Evolutionary conservation across 2,329 filamentous ascomycete species (phyloP).

Genomic region (Ceratocystis alfenasii): DNA sequence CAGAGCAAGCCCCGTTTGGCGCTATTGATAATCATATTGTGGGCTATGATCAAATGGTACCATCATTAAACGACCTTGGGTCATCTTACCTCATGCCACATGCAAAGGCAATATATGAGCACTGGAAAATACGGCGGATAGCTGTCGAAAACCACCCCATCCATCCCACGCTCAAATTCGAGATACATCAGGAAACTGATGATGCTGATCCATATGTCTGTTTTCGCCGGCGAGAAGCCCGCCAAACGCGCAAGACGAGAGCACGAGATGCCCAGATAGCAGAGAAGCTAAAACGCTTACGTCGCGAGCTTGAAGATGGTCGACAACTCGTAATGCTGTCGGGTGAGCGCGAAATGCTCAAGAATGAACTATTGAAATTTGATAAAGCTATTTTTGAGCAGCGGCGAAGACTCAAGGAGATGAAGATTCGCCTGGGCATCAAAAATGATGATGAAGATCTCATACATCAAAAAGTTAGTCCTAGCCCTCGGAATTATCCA

Average conservation of each 20-base stretch:
- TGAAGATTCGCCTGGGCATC: conserved; percentile 78
- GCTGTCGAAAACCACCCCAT: conserved; percentile 57
- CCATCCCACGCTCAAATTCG: conserved; percentile 76
- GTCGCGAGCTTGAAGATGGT: conserved; percentile 81
- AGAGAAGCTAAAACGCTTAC: conserved; percentile 84
- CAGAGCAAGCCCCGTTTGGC: conserved; percentile 75
- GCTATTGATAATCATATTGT: conserved; percentile 80
- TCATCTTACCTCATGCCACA: conserved; percentile 40
- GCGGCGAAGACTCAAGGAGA: conserved; percentile 68
- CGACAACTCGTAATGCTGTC: conserved; percentile 68
- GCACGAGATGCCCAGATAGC: conserved; percentile 86
- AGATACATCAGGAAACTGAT: conserved; percentile 86
- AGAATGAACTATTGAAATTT: conserved; percentile 61
- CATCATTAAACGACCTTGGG: conserved; percentile 46
- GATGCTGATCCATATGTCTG: conserved; percentile 96
- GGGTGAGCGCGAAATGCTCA: conserved; percentile 65
- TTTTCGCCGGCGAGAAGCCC: conserved; percentile 87
- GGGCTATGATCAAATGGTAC: conserved; percentile 62
- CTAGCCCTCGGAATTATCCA: background rate
- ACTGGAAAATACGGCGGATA: conserved; percentile 68
- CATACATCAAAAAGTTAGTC: conserved; percentile 77
- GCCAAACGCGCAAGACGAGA: conserved; percentile 87
- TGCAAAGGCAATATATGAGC: conserved; percentile 72
- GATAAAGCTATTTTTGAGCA: conserved; percentile 76
- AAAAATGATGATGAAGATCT: conserved; percentile 89